phyloP scores from a whole-genome alignment of 371 early-diverging fungal species.

The Capniomyces stellatus region DNA sequence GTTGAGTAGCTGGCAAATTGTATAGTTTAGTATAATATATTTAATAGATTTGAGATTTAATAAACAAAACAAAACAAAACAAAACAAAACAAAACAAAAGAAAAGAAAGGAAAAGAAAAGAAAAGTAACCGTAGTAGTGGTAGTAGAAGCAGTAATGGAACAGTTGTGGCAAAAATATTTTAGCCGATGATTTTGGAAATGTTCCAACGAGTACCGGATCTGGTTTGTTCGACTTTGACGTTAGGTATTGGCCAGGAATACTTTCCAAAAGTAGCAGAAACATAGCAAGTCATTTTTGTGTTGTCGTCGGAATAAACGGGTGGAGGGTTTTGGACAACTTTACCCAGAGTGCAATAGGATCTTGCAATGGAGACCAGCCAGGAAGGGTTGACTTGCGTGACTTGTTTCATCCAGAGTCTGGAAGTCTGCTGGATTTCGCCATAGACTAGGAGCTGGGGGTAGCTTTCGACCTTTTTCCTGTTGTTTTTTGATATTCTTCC shows the following conservation, averaged over 20 bases:
- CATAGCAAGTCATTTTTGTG: slow-evolving; percentile 44
- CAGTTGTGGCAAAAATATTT: not conserved
- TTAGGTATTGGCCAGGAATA: slow-evolving; percentile 56
- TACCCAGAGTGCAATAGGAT: slow-evolving; percentile 40
- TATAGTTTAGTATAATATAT: no score
- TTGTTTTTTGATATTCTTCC: slow-evolving; percentile 19
- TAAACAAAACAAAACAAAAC: no score
- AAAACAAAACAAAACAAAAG: not conserved
- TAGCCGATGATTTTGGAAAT: slow-evolving; percentile 18
- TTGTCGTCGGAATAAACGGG: slow-evolving; percentile 43
- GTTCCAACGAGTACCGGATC: slow-evolving; percentile 43
- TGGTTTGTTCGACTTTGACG: slow-evolving; percentile 42
- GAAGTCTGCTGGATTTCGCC: slow-evolving; percentile 20
- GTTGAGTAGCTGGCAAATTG: no score
- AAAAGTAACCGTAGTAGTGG: not conserved
- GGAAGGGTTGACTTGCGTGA: slow-evolving; percentile 53
- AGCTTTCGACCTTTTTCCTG: slow-evolving; percentile 3
- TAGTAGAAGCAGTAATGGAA: not conserved
- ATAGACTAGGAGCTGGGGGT: slow-evolving; percentile 17
- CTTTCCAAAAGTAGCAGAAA: slow-evolving; percentile 54
- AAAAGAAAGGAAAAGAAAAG: not conserved
- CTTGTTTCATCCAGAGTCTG: slow-evolving; percentile 50
- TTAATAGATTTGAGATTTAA: no score
- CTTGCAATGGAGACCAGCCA: slow-evolving; percentile 68
- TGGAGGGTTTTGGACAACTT: slow-evolving; percentile 39